Evolutionary conservation across 441 rosid genomes (phyloP).

Genomic region (Jatropha multifida): DNA sequence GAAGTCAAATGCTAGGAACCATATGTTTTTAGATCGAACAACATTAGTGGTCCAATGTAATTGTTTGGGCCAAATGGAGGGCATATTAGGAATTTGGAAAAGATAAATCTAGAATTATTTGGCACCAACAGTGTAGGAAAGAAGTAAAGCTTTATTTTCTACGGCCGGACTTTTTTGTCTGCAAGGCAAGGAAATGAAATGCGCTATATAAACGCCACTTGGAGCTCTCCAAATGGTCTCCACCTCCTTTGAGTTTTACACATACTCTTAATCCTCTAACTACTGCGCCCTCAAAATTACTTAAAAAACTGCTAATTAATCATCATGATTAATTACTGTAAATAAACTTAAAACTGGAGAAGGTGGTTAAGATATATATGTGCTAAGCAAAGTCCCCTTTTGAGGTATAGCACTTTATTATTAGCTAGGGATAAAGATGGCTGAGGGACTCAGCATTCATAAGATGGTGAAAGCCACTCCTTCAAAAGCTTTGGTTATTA

Average conservation of each 20-base stretch:
- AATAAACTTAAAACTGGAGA: neutral
- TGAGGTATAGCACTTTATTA: neutral
- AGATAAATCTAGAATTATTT: conserved; percentile 1
- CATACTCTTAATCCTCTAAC: conserved; percentile 38
- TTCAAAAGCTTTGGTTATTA: conserved; percentile 61
- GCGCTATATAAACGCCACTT: conserved; percentile 32
- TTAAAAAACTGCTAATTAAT: neutral
- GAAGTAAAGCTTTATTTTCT: conserved; percentile 15
- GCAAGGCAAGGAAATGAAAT: conserved; percentile 30
- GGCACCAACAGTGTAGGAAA: conserved; percentile 22
- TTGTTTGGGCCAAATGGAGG: neutral
- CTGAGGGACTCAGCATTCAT: conserved; percentile 38
- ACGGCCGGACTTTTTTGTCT: conserved; percentile 36
- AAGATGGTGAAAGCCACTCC: conserved; percentile 56
- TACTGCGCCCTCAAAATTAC: conserved; percentile 23
- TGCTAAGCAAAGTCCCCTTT: conserved; percentile 17
- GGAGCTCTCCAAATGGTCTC: conserved; percentile 36
- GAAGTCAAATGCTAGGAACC: conserved; percentile 2
- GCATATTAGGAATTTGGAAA: conserved; percentile 18
- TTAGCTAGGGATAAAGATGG: conserved; percentile 35
- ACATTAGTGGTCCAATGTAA: neutral
- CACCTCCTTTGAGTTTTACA: conserved; percentile 26
- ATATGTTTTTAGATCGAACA: neutral
- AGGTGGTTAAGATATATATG: conserved; percentile 18
- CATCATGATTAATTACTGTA: conserved; percentile 14